Base-by-base conservation (phyloP, 2,329 filamentous ascomycete species). In the Epichloe sp. region DNA sequence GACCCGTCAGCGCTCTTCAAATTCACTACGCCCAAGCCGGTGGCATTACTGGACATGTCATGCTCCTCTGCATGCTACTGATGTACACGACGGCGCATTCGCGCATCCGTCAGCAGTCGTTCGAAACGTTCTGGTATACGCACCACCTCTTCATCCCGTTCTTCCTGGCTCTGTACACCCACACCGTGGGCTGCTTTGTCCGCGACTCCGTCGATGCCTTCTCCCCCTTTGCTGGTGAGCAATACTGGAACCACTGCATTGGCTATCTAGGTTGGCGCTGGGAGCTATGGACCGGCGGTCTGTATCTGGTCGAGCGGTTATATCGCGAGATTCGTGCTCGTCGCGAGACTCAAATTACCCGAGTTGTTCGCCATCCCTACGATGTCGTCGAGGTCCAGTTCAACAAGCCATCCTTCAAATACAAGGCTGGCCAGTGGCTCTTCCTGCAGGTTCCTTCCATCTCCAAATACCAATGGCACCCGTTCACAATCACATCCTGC, bases 141-240 rank as follows among this genome's bases (percentile, higher is more conserved):
- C 93, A 98, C 69, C 93, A 98, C 62, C 79, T 98, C n/a, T 97
- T 97, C 63, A 86, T 98, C 54, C 91, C 93, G 2, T 98, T 98
- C 68, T 71, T 97, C 62, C 76, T 98, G 44, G 91, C 80, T 44
- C 82, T 98, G 59, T 98, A 97, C 69, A 97, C 91, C 12, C 93
- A 98, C 68, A 91, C 93, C 1, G 88, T 87, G 7, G 90, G 89
- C 53, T 98, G 93, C 70, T 98, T 98, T 71, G 93, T 98, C 40
- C 86, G 93, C 58, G 90, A 96, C 64, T 85, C 82, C 1, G 67
- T 74, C 5, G 62, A 79, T 0, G 79, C 82, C 2, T 77, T 83
- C 59, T 96, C 90, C 7, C 93, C 93, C 2, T 93, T 98, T 58
- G 90, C 86, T 11, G 85, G 87, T 1, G 72, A 80, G 2, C 63